A percentile compares a stretch with the other conserved stretches of the same genome.
These are phyloP conservation scores for Boletus albobrunnescens DNA, from an alignment of 1,284 basidiomycete genomes.

Conservation along the genomic window DNA sequence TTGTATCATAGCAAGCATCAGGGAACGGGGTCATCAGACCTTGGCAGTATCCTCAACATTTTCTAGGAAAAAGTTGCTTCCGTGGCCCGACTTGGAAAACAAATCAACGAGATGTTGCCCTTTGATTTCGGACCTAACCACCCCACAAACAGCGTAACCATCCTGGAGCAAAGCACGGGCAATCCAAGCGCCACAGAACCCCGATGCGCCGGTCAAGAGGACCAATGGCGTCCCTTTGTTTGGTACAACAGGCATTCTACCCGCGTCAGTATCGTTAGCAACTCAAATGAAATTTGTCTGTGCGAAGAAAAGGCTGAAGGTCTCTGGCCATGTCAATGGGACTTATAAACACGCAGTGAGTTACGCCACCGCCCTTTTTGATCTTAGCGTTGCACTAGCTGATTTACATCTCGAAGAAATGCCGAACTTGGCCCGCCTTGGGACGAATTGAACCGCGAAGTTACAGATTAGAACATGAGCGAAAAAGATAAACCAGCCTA, in stretches of 20 bases:
- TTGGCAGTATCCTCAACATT: neutral
- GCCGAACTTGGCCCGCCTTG: neutral
- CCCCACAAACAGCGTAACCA: slow-evolving; percentile 2
- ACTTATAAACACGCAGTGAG: neutral
- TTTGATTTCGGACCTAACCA: neutral
- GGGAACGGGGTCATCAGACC: neutral
- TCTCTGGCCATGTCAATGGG: neutral
- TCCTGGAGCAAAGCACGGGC: slow-evolving; percentile 1
- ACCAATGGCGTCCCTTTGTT: neutral
- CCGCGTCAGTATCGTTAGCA: neutral
- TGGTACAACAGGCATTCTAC: neutral
- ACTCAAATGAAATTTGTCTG: neutral
- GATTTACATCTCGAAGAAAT: neutral
- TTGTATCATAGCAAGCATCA: neutral
- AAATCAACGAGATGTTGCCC: neutral
- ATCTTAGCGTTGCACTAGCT: neutral
- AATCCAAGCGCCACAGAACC: slow-evolving; percentile 3
- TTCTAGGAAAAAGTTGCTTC: neutral
- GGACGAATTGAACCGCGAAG: neutral
- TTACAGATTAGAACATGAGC: neutral
- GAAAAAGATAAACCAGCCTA: neutral
- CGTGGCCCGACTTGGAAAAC: neutral
- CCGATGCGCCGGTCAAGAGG: slow-evolving; percentile 1
- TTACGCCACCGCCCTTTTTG: neutral
- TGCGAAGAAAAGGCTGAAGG: neutral